Conservation (phyloP, 257 asterid species). For the Agastache rugosa region DNA sequence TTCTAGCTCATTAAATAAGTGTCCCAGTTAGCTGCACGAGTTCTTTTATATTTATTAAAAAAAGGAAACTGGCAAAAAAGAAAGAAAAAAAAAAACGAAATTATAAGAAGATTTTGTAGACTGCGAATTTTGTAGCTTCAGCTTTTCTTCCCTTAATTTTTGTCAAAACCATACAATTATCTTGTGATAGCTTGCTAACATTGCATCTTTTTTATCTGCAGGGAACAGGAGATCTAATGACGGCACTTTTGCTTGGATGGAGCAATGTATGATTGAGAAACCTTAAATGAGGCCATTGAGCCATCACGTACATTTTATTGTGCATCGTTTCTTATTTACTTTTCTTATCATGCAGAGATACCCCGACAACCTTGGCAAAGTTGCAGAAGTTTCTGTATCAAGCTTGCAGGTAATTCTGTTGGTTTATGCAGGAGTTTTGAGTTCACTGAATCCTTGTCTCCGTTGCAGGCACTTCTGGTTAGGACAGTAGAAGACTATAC, state of each 20-base stretch:
- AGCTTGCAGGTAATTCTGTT: conserved; percentile 79
- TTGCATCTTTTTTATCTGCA: conserved; percentile 48
- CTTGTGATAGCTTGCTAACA: conserved; percentile 9
- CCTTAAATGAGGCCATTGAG: conserved; percentile 28
- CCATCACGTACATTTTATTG: conserved; percentile 21
- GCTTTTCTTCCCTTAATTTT: not conserved
- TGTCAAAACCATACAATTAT: conserved; percentile 20
- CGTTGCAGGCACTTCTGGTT: conserved; percentile 75
- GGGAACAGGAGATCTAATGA: conserved; percentile 97
- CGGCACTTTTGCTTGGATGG: conserved; percentile 96
- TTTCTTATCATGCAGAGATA: conserved; percentile 63
- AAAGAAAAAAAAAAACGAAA: too few species aligned
- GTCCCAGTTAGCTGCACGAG: not conserved
- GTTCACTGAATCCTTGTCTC: not conserved
- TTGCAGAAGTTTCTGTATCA: conserved; percentile 96
- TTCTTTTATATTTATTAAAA: not conserved
- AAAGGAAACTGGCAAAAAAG: not conserved
- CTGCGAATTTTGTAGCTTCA: too few species aligned
- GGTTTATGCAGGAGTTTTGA: conserved; percentile 4
- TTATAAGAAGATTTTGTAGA: not conserved
- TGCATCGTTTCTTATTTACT: conserved; percentile 33
- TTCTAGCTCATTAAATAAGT: not conserved
- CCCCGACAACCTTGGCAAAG: conserved; percentile 86
- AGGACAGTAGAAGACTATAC: conserved; percentile 80
- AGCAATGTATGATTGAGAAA: conserved; percentile 68